Percentiles rank a stretch among this genome's conserved stretches.
Conservation (phyloP, 768 basidiomycete genomes). For the button mushroom (Agaricus bisporus) region DNA sequence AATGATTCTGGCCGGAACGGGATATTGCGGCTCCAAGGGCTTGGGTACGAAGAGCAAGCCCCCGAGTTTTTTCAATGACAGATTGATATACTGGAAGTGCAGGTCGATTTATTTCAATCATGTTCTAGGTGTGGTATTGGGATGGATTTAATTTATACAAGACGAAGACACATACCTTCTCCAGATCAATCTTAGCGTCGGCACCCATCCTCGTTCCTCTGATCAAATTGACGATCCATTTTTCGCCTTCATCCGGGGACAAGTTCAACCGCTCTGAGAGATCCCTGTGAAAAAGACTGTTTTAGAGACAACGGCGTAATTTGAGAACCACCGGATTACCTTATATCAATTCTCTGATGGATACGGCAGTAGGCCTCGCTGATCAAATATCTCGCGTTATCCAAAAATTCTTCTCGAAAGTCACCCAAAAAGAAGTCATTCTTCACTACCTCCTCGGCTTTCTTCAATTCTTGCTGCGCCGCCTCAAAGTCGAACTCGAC, state of each 20-base stretch:
- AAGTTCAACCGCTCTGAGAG: slow-evolving; percentile 91
- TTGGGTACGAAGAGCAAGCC: slow-evolving; percentile 85
- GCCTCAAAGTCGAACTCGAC: slow-evolving; percentile 95
- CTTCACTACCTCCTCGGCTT: slow-evolving; percentile 75
- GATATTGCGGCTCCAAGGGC: slow-evolving; percentile 73
- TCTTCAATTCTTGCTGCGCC: slow-evolving; percentile 75
- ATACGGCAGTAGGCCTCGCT: slow-evolving; percentile 98
- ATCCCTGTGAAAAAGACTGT: slow-evolving; percentile 44
- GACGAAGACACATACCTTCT: slow-evolving; percentile 55
- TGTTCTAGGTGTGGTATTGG: slow-evolving; percentile 51
- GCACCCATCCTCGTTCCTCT: slow-evolving; percentile 95
- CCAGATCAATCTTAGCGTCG: slow-evolving; percentile 96
- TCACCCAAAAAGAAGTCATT: slow-evolving; percentile 94
- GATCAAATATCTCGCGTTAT: slow-evolving; percentile 93
- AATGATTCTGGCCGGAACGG: slow-evolving; percentile 23
- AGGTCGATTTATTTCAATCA: slow-evolving; percentile 91
- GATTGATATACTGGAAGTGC: slow-evolving; percentile 88
- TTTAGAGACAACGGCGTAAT: neutral
- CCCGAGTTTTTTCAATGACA: slow-evolving; percentile 93
- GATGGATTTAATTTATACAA: neutral
- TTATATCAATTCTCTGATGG: slow-evolving; percentile 88
- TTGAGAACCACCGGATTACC: slow-evolving; percentile 29
- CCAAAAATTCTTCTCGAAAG: slow-evolving; percentile 90
- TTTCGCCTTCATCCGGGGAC: slow-evolving; percentile 93
- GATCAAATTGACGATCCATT: slow-evolving; percentile 99